A percentile compares a stretch with the other conserved stretches of the same genome.
These are phyloP conservation scores for Agaricus blazei DNA, from an alignment of 768 basidiomycete genomes.

Conservation along the genomic window DNA sequence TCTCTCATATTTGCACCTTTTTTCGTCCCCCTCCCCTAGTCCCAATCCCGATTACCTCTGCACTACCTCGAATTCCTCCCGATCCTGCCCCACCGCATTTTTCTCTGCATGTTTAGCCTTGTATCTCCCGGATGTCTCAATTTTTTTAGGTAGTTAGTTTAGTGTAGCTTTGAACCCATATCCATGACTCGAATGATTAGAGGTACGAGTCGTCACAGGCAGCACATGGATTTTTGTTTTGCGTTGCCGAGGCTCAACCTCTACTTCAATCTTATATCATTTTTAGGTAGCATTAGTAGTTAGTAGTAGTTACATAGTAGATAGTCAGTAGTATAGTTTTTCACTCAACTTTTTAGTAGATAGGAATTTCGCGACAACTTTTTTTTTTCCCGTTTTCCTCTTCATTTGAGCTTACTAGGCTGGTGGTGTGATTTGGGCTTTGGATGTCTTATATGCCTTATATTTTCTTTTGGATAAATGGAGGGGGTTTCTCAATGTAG, in stretches of 20 bases:
- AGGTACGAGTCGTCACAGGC: neutral
- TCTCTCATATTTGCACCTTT: constrained; percentile 8
- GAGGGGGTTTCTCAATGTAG: no score
- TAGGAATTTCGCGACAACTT: constrained; percentile 6
- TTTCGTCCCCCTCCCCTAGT: constrained; percentile 1
- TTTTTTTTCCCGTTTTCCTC: neutral
- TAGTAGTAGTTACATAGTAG: constrained; percentile 32
- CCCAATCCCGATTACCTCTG: neutral
- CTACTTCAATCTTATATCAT: constrained; percentile 17
- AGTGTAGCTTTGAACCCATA: constrained; percentile 9
- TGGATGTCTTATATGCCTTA: neutral
- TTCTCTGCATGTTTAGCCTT: constrained; percentile 8
- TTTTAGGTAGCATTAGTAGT: constrained; percentile 51
- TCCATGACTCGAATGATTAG: neutral
- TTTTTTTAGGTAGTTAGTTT: constrained; percentile 14
- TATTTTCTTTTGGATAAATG: no score
- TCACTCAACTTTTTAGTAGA: constrained; percentile 26
- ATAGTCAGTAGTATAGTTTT: constrained; percentile 41
- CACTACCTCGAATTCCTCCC: neutral
- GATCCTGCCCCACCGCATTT: neutral
- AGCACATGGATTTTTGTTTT: neutral
- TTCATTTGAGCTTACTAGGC: neutral
- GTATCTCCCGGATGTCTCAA: constrained; percentile 7
- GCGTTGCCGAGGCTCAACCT: neutral
- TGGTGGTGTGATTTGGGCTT: neutral